Percentiles rank a stretch among this genome's conserved stretches.
Conservation (phyloP, 495 filamentous ascomycete species). For the Aspergillus nanangensis region DNA sequence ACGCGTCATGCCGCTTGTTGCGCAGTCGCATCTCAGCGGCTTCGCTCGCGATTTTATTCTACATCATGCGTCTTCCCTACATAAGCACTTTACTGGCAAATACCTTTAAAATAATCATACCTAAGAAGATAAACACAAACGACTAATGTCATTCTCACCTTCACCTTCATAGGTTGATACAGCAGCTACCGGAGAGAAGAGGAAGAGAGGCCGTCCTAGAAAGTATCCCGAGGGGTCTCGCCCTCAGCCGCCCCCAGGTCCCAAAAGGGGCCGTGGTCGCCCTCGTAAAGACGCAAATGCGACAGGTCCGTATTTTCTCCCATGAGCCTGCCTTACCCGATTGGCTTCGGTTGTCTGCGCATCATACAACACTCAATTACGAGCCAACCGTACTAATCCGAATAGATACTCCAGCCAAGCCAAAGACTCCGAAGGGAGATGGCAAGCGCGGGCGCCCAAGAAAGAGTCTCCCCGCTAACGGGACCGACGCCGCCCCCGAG, state of each 20-base stretch:
- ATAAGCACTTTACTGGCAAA: too few relatives aligned
- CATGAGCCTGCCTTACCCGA: neutral
- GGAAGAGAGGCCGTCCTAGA: slow-evolving; percentile 35
- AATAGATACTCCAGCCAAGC: slow-evolving; percentile 13
- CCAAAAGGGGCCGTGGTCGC: slow-evolving; percentile 39
- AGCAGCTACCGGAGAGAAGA: slow-evolving; percentile 31
- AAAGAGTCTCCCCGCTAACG: slow-evolving; percentile 11
- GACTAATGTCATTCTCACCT: slow-evolving; percentile 8
- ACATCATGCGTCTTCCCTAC: too few relatives aligned
- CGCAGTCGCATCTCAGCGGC: too few relatives aligned
- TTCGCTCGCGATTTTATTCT: too few relatives aligned
- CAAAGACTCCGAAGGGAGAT: slow-evolving; percentile 15
- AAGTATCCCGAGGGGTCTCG: slow-evolving; percentile 24
- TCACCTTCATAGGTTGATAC: slow-evolving; percentile 6
- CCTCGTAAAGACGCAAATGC: slow-evolving; percentile 26
- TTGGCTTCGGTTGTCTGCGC: too few relatives aligned
- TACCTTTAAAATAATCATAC: too few relatives aligned
- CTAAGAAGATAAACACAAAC: neutral
- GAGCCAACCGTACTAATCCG: neutral
- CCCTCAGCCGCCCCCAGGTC: slow-evolving; percentile 20
- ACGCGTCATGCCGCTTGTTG: slow-evolving; percentile 7
- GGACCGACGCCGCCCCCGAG: slow-evolving; percentile 2
- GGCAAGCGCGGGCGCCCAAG: slow-evolving; percentile 14
- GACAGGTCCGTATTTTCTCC: slow-evolving; percentile 5
- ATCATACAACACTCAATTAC: too few relatives aligned